Conservation (phyloP, 2,329 filamentous ascomycete species). For the Aspergillus hortae region DNA sequence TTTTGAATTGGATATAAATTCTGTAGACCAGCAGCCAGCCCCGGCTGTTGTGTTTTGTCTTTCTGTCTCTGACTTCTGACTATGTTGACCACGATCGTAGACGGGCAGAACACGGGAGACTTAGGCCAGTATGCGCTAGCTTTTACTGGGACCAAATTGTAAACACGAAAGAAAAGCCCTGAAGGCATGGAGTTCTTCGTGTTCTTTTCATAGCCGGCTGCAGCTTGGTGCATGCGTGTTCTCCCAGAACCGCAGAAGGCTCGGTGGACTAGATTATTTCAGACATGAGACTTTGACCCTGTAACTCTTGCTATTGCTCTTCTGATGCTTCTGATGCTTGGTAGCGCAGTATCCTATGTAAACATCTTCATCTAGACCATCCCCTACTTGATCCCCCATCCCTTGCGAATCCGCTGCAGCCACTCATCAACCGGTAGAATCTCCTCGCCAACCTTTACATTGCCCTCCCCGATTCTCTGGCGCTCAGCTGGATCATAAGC, state of each 20-base stretch:
- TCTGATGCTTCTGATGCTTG: neutral
- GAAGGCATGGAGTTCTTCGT: too few species aligned
- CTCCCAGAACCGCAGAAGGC: too few species aligned
- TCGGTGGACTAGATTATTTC: too few species aligned
- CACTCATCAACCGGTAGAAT: conserved; percentile 15
- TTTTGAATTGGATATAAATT: too few species aligned
- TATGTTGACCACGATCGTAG: neutral
- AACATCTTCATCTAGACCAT: neutral
- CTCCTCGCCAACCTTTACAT: conserved; percentile 18
- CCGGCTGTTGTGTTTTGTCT: neutral
- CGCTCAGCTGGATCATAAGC: conserved; percentile 12
- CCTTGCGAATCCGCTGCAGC: conserved; percentile 12
- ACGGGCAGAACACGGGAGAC: neutral
- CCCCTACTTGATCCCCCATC: conserved; percentile 6
- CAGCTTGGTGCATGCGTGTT: neutral
- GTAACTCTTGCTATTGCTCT: too few species aligned
- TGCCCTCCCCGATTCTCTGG: conserved; percentile 13
- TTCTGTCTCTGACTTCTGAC: neutral
- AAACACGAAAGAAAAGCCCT: neutral
- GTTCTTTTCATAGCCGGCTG: neutral
- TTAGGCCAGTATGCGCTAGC: neutral
- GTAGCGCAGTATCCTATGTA: neutral
- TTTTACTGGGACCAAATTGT: neutral
- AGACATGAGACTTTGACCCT: too few species aligned
- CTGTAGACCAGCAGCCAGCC: neutral